Base-by-base conservation (phyloP, 768 basidiomycete genomes). In the Pulveroboletus sp. region DNA sequence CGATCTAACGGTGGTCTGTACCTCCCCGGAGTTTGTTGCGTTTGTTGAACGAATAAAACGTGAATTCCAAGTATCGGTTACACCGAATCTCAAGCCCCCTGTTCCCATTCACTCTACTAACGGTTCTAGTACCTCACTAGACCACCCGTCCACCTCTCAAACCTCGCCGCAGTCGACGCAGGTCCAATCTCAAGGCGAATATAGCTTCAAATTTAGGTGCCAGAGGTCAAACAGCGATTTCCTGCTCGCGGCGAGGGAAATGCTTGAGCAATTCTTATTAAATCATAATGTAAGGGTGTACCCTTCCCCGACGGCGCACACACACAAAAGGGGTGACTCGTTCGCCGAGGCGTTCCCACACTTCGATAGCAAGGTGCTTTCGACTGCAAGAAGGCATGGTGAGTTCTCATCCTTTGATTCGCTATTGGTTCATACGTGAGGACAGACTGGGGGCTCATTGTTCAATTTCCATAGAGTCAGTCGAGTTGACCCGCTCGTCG, bases 321-420 rank as follows among this genome's bases (percentile, higher is more conserved):
- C 80, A 2, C 90, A 89, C 66, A 92, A 86, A 69, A 78, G 92
- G 40, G 87, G 86, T 7, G 94, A 97, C 62, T 92, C 93, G 1
- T 94, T 95, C 62, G 86, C 93, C 31, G 93, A 95, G 64, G 90
- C 93, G 2, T 94, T 95, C 77, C 89, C 93, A 24, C 93, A 95
- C 68, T 95, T 96, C 67, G 92, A 96, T 65, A 92, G 90, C 72
- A 96, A 93, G 69, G 82, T 96, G 2, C 76, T 96, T 42, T 85
- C 93, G 14, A 85, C 87, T 18, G 81, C 86, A 8, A 77, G 82
- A 59, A 80, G 83, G 43, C 79, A 81, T 51, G 86, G 87, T 63
- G 65, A 72, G 68, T 57, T 28, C 26, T 36, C 32, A n/a, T 8
- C 6, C 1, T 42, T 13, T 45, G 51, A 51, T 54, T 18, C 41